Conservation (phyloP, 2,329 filamentous ascomycete species). For the Colletotrichum phormii region DNA sequence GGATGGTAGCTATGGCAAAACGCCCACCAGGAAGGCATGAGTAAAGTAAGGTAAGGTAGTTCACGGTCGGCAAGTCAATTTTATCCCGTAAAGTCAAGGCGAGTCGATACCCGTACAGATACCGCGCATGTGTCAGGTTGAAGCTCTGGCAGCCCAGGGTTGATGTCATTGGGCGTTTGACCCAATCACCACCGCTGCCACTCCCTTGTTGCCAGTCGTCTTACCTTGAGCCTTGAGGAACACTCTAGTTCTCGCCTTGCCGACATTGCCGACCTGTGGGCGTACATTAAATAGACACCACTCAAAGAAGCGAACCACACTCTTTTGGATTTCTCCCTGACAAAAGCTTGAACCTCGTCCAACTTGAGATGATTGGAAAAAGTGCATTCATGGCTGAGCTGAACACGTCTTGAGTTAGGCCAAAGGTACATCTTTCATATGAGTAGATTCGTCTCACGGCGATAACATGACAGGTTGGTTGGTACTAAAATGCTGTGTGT, state of each 20-base stretch:
- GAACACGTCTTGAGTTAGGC: not conserved
- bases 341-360: not conserved
- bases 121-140: not conserved
- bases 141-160: constrained; percentile 5
- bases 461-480: not conserved
- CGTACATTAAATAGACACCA: constrained; percentile 19
- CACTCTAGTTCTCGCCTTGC: not conserved
- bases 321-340: not conserved
- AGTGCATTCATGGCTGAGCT: not conserved
- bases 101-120: not conserved
- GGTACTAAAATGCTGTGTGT: not conserved
- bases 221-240: not conserved
- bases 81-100: not conserved
- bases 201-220: not conserved
- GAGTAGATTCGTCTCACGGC: not conserved
- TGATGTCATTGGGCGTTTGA: constrained; percentile 21
- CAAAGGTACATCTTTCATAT: not conserved
- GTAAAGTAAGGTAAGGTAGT: not conserved
- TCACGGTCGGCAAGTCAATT: not conserved
- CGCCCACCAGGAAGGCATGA: not conserved
- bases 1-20: not conserved
- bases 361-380: not conserved
- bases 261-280: constrained; percentile 12
- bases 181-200: constrained; percentile 16
- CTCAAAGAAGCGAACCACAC: not conserved